Percentiles rank a stretch among this genome's conserved stretches.
Evolutionary conservation across 441 rosid genomes (phyloP).

Genomic region (Adansonia rubrostipa): DNA sequence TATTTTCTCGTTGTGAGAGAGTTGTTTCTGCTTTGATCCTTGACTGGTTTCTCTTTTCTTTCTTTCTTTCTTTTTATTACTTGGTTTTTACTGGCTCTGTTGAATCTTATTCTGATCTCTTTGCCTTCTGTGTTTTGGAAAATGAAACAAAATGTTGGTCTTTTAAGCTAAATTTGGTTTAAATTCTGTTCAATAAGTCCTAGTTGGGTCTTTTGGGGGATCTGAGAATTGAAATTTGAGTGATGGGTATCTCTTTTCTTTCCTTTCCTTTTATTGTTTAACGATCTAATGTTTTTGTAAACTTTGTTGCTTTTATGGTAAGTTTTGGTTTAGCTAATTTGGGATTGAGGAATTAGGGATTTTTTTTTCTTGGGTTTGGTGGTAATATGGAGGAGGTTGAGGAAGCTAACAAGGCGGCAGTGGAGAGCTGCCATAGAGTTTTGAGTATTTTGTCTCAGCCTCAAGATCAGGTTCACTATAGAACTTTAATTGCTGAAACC

Average conservation of each 20-base stretch:
- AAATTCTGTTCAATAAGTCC: conserved; percentile 23
- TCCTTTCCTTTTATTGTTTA: conserved; percentile 31
- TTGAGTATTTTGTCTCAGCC: conserved; percentile 58
- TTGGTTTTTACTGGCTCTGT: conserved; percentile 19
- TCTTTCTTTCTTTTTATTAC: neutral
- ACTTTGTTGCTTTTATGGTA: conserved; percentile 31
- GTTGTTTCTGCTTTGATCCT: conserved; percentile 23
- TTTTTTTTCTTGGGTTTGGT: conserved; percentile 32
- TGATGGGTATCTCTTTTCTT: conserved; percentile 32
- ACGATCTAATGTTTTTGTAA: conserved; percentile 29
- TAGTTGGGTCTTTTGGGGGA: conserved; percentile 16
- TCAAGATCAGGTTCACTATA: conserved; percentile 58
- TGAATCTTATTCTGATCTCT: conserved; percentile 32
- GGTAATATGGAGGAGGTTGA: conserved; percentile 84
- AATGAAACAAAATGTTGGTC: conserved; percentile 9
- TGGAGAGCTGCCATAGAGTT: conserved; percentile 70
- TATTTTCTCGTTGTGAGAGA: conserved; percentile 15
- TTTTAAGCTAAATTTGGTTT: conserved; percentile 22
- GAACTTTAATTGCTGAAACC: conserved; percentile 67
- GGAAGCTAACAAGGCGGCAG: conserved; percentile 81
- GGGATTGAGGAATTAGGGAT: conserved; percentile 34
- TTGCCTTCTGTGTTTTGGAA: conserved; percentile 22
- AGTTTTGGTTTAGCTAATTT: conserved; percentile 29
- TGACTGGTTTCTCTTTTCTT: conserved; percentile 16
- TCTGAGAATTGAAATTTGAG: conserved; percentile 44